phyloP scores from a whole-genome alignment of 768 basidiomycete genomes.

The Strobilomyces dryophilus region DNA sequence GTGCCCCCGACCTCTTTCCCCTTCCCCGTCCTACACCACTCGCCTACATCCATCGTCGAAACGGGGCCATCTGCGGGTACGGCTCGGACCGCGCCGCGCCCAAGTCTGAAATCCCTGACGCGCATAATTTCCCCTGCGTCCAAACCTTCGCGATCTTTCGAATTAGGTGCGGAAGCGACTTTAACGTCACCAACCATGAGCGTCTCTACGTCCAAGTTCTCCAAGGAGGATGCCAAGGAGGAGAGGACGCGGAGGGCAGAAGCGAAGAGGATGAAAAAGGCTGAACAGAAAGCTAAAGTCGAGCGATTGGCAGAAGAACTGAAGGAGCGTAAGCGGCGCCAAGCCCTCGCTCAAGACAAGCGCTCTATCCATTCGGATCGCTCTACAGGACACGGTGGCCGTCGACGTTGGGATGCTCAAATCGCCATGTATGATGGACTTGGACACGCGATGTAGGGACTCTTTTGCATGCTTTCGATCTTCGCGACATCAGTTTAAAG shows the following conservation, averaged over 20 bases:
- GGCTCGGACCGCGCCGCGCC: conserved; percentile 2
- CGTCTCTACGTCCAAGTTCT: conserved; percentile 2
- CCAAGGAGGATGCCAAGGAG: conserved; percentile 33
- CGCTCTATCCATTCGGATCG: conserved; percentile 28
- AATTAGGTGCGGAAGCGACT: conserved; percentile 3
- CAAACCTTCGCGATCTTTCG: conserved; percentile 12
- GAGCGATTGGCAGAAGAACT: conserved; percentile 45
- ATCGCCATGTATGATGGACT: conserved; percentile 33
- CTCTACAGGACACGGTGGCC: conserved; percentile 13
- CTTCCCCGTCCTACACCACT: conserved; percentile 15
- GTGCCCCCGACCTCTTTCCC: conserved; percentile 18
- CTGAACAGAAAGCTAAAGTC: conserved; percentile 35
- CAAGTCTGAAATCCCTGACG: conserved; percentile 20
- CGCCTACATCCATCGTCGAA: conserved; percentile 14
- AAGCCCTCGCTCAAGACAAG: conserved; percentile 27
- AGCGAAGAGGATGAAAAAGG: conserved; percentile 41
- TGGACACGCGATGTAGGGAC: conserved; percentile 20
- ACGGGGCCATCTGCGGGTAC: background rate
- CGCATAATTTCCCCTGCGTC: conserved; percentile 25
- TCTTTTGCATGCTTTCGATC: conserved; percentile 11
- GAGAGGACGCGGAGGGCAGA: conserved; percentile 42
- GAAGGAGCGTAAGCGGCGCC: conserved; percentile 36
- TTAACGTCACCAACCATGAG: conserved; percentile 20
- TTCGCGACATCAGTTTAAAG: conserved; percentile 14
- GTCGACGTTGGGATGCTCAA: conserved; percentile 21